Conservation (phyloP, 306 rosid genomes). For the Rosa chinensis region DNA sequence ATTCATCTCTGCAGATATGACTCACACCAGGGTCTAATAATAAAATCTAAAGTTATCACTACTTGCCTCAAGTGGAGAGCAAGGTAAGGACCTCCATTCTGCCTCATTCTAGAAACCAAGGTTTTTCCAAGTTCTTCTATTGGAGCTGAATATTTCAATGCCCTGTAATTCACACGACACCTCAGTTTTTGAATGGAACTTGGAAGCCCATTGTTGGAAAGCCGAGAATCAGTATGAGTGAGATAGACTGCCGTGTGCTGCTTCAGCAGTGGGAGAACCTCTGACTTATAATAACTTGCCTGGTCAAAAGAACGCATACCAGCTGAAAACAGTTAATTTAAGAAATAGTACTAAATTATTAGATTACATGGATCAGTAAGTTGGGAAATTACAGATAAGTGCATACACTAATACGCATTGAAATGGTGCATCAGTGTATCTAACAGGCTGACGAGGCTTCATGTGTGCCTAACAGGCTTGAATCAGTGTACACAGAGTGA, state of each 20-base stretch:
- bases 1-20: not conserved
- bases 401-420: slow-evolving; percentile 19
- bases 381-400: slow-evolving; percentile 4
- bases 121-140: slow-evolving; percentile 70
- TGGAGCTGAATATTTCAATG: slow-evolving; percentile 83
- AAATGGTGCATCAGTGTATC: slow-evolving; percentile 11
- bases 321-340: slow-evolving; percentile 5
- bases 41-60: not conserved
- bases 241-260: slow-evolving; percentile 83
- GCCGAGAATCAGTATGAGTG: slow-evolving; percentile 91
- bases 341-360: slow-evolving; percentile 22
- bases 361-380: slow-evolving; percentile 10
- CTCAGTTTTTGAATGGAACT: slow-evolving; percentile 74
- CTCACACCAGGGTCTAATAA: not conserved
- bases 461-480: slow-evolving; percentile 4
- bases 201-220: slow-evolving; percentile 72
- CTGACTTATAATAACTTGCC: slow-evolving; percentile 74
- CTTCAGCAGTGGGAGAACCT: slow-evolving; percentile 81
- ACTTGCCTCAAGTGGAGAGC: slow-evolving; percentile 95
- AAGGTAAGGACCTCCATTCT: slow-evolving; percentile 68
- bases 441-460: slow-evolving; percentile 7
- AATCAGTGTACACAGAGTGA: not conserved
- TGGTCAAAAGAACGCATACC: slow-evolving; percentile 40
- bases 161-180: slow-evolving; percentile 86
- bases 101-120: slow-evolving; percentile 83